These are phyloP conservation scores for Salix suchowensis DNA, from an alignment of 345 rosid genomes.

Conservation along the genomic window DNA sequence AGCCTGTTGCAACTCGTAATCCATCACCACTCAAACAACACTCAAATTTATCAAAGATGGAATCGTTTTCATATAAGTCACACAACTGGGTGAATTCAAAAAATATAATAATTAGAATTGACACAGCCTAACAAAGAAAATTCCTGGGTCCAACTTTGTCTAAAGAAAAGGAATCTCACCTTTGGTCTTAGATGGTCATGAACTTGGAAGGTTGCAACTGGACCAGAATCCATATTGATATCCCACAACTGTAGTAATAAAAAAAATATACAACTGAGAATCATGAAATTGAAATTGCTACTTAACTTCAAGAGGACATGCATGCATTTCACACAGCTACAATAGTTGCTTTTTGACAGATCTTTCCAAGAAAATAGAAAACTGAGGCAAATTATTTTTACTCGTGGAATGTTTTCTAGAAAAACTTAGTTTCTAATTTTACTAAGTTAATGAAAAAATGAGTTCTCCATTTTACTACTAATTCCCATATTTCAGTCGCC, in stretches of 20 bases:
- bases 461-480: neutral
- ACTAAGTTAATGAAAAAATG: neutral
- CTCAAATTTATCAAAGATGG: constrained; percentile 96
- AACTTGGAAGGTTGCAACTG: constrained; percentile 76
- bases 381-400: neutral
- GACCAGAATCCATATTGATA: constrained; percentile 93
- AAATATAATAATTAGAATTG: constrained; percentile 13
- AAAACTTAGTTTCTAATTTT: neutral
- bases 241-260: constrained; percentile 52
- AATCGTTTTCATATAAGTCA: constrained; percentile 96
- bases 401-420: neutral
- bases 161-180: constrained; percentile 38
- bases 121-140: neutral
- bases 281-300: neutral
- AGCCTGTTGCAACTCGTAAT: constrained; percentile 86
- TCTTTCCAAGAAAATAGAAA: neutral
- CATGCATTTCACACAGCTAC: neutral
- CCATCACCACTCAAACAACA: constrained; percentile 97
- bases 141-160: neutral
- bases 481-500: neutral
- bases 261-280: neutral
- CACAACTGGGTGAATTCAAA: constrained; percentile 60
- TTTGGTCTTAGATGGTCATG: constrained; percentile 73
- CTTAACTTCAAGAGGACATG: neutral
- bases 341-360: neutral